These are phyloP conservation scores for Carpinus viminea DNA, from an alignment of 306 rosid species.

Conservation along the genomic window DNA sequence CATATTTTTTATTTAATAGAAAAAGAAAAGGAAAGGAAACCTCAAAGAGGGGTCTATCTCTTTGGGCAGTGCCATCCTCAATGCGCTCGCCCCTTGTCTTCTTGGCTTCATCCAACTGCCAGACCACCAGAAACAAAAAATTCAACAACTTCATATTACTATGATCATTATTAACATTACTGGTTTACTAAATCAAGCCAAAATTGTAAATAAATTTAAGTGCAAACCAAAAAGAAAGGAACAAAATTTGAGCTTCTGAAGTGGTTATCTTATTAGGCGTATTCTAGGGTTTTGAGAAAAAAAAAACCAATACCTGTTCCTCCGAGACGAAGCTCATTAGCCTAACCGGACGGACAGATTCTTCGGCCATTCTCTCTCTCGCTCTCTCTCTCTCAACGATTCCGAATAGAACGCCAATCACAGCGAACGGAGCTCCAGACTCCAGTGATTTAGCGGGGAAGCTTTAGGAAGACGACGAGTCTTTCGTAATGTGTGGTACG, in stretches of 20 bases:
- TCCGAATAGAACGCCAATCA: background rate
- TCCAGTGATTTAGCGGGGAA: background rate
- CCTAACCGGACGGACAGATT: conserved; percentile 53
- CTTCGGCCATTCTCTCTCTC: conserved; percentile 60
- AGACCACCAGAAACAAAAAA: background rate
- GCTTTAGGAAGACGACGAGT: background rate
- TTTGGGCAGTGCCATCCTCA: conserved; percentile 88
- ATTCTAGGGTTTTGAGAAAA: conserved; percentile 10
- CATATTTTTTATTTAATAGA: background rate
- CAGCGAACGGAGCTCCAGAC: background rate
- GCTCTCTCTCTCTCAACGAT: background rate
- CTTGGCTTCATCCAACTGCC: conserved; percentile 75
- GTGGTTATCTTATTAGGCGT: background rate
- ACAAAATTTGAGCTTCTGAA: background rate
- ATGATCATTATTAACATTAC: background rate
- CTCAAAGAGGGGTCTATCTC: conserved; percentile 91
- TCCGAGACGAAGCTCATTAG: conserved; percentile 88
- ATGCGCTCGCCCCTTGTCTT: conserved; percentile 77
- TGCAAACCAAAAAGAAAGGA: background rate
- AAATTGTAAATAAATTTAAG: background rate
- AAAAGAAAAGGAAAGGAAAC: conserved; percentile 30
- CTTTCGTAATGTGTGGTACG: background rate
- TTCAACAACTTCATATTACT: background rate
- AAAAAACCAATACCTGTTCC: conserved; percentile 61
- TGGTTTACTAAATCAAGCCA: too few species aligned